Percentiles rank a stretch among this genome's conserved stretches.
phyloP scores from a whole-genome alignment of 139 green algal species.

The Chlamydomonas eustigma region DNA sequence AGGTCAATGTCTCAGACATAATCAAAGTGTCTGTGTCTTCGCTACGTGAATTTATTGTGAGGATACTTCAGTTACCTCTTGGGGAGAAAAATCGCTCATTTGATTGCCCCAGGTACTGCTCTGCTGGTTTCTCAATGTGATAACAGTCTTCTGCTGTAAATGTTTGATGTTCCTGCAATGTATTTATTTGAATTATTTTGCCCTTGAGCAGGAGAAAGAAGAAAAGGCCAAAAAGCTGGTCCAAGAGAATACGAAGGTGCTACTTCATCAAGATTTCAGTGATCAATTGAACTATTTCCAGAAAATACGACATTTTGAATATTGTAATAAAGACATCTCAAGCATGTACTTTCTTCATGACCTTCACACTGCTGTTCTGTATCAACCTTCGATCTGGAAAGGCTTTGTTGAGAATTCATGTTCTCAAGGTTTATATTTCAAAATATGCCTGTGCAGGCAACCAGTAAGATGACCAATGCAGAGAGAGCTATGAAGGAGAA shows the following conservation, averaged over 20 bases:
- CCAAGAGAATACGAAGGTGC: conserved; percentile 45
- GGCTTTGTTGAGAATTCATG: neutral
- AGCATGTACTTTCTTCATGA: neutral
- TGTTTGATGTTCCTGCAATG: conserved; percentile 65
- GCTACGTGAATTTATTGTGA: too few species aligned
- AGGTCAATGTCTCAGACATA: too few species aligned
- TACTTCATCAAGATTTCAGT: neutral
- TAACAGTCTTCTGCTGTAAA: conserved; percentile 51
- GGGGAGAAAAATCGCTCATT: too few species aligned
- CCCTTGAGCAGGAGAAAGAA: conserved; percentile 51
- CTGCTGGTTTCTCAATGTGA: too few species aligned
- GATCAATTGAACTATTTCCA: neutral
- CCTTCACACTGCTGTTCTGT: neutral
- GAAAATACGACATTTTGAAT: neutral
- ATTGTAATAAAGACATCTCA: neutral
- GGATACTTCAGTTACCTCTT: too few species aligned
- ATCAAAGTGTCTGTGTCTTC: too few species aligned
- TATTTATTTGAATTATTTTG: conserved; percentile 43
- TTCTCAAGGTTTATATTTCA: neutral
- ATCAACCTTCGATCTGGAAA: neutral
- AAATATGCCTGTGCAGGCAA: neutral
- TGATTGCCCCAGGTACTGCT: too few species aligned
- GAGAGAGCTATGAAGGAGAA: conserved; percentile 15
- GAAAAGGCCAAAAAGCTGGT: conserved; percentile 58
- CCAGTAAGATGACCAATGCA: conserved; percentile 15